A percentile compares a stretch with the other conserved stretches of the same genome.
Evolutionary conservation across 768 basidiomycete species (phyloP).

Genomic region (Bullera alba): DNA sequence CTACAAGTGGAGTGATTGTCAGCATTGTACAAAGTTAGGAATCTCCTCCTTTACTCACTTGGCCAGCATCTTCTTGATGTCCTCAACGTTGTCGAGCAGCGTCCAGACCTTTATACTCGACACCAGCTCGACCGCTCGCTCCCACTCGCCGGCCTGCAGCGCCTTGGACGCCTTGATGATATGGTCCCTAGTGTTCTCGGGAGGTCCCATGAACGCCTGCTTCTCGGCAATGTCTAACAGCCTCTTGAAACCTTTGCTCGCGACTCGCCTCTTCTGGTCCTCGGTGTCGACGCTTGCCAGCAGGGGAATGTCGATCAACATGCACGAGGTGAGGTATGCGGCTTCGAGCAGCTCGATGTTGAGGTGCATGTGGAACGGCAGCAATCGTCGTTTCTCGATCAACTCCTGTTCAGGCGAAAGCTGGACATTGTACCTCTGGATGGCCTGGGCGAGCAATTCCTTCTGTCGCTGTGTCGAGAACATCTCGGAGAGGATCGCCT

Average conservation of each 20-base stretch:
- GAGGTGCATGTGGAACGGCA: conserved; percentile 99
- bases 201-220: conserved; percentile 94
- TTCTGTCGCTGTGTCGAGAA: conserved; percentile 95
- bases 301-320: conserved; percentile 95
- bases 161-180: conserved; percentile 99
- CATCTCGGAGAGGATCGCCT: conserved; percentile 86
- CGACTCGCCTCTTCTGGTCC: conserved; percentile 82
- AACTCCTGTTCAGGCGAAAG: conserved; percentile 88
- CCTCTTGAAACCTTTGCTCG: conserved; percentile 94
- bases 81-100: conserved; percentile 78
- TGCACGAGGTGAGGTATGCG: conserved; percentile 94
- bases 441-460: conserved; percentile 92
- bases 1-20: conserved; percentile 51
- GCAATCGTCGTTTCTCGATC: conserved; percentile 85
- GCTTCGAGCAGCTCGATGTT: conserved; percentile 96
- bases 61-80: conserved; percentile 90
- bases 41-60: conserved; percentile 53
- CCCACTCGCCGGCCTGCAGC: conserved; percentile 93
- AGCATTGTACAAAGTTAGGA: neutral
- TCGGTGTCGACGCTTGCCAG: conserved; percentile 91
- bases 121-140: conserved; percentile 84
- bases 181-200: conserved; percentile 97
- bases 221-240: conserved; percentile 93
- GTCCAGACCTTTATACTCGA: conserved; percentile 98
- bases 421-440: conserved; percentile 75